A percentile compares a stretch with the other conserved stretches of the same genome.
phyloP scores from a whole-genome alignment of 176 grass and related monocot genomes.

The Cymbopogon citratus region DNA sequence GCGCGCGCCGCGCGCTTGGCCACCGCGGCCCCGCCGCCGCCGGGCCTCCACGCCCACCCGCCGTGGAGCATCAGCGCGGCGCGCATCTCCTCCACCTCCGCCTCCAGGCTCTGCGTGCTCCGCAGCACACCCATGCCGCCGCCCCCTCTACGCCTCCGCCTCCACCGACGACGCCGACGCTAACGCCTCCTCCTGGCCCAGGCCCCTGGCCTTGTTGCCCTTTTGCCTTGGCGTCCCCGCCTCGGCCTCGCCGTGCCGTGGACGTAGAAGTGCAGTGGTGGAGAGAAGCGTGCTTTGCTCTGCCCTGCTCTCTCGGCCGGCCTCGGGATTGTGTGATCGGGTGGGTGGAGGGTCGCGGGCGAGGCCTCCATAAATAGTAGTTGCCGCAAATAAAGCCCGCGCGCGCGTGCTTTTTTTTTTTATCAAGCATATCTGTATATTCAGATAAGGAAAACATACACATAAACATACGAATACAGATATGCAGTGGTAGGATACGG shows the following conservation, averaged over 20 bases:
- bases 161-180: background rate
- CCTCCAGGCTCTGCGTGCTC: constrained; percentile 79
- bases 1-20: constrained; percentile 30
- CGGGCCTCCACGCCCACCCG: constrained; percentile 29
- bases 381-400: background rate
- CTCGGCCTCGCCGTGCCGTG: constrained; percentile 4
- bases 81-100: constrained; percentile 93
- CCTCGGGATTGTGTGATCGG: background rate
- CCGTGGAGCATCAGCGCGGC: constrained; percentile 38
- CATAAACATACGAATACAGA: too few species aligned
- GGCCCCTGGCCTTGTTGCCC: background rate
- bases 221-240: constrained; percentile 8
- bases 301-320: background rate
- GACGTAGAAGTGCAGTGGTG: background rate
- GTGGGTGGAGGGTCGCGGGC: constrained; percentile 9
- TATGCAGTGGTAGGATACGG: too few species aligned
- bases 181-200: too few species aligned
- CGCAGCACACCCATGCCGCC: constrained; percentile 72
- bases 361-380: background rate
- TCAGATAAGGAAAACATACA: too few species aligned
- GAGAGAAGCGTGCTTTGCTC: background rate
- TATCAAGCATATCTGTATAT: too few species aligned
- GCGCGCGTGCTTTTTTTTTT: too few species aligned
- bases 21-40: background rate
- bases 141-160: background rate